These are phyloP conservation scores for Ophiostoma piceae DNA, from an alignment of 2,329 filamentous ascomycete species.

Conservation along the genomic window DNA sequence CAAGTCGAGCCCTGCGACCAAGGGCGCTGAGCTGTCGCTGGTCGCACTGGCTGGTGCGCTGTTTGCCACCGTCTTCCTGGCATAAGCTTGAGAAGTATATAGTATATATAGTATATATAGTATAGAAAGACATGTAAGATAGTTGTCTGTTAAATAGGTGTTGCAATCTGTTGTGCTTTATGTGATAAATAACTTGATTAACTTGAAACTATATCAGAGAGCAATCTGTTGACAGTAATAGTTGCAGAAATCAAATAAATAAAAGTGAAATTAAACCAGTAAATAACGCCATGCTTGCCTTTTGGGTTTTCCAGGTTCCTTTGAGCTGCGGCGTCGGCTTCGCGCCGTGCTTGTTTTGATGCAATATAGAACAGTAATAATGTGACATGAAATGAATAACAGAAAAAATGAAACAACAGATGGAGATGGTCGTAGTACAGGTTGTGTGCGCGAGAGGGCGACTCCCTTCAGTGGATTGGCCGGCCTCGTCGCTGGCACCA, in stretches of 20 bases:
- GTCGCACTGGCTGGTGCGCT: constrained; percentile 1
- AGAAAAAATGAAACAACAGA: constrained; percentile 6
- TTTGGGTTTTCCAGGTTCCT: constrained; percentile 2
- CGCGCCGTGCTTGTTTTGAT: constrained; percentile 13
- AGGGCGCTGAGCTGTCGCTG: background rate
- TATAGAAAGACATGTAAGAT: background rate
- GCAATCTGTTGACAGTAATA: background rate
- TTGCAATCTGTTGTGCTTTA: too few species aligned
- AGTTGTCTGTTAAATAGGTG: background rate
- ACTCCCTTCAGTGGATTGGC: constrained; percentile 14
- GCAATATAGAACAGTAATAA: background rate
- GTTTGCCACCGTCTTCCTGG: background rate
- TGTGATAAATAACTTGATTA: background rate
- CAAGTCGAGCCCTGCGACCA: constrained; percentile 8
- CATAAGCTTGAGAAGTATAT: background rate
- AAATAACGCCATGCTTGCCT: constrained; percentile 20
- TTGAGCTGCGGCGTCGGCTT: background rate
- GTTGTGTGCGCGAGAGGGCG: constrained; percentile 7
- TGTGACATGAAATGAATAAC: background rate
- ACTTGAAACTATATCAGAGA: background rate
- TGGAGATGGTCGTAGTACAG: constrained; percentile 25
- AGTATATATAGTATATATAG: background rate
- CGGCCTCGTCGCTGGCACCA: constrained; percentile 1
- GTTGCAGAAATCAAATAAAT: too few species aligned
- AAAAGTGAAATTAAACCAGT: background rate